Conservation (phyloP, 176 grass and related monocot species). For the Cenchrus purpureus region DNA sequence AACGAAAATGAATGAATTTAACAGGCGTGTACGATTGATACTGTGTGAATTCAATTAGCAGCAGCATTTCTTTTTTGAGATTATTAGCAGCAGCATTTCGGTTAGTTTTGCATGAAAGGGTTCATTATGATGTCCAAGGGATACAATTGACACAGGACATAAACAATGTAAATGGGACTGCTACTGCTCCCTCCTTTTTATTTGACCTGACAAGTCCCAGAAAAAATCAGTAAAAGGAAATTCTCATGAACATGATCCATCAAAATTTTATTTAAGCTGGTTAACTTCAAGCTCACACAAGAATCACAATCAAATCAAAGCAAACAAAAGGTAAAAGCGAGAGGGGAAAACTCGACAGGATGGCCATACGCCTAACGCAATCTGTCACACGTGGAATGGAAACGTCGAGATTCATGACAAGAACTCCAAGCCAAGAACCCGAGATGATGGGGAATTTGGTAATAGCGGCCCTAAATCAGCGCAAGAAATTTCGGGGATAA, state of each 20-base stretch:
- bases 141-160: background rate
- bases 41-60: background rate
- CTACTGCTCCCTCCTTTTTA: background rate
- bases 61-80: background rate
- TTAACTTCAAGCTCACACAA: background rate
- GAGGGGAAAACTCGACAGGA: background rate
- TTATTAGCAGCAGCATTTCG: background rate
- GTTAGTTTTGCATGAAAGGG: background rate
- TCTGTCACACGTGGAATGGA: conserved; percentile 2
- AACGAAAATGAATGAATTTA: background rate
- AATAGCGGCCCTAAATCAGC: conserved; percentile 19
- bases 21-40: background rate
- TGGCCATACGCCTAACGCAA: conserved; percentile 1
- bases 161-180: background rate
- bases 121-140: background rate
- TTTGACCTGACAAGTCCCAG: background rate
- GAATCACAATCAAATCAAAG: background rate
- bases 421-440: conserved; percentile 22
- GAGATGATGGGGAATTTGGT: background rate
- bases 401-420: conserved; percentile 23
- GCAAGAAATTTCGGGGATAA: background rate
- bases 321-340: background rate
- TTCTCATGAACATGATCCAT: background rate
- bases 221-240: background rate
- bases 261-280: background rate